Base-by-base conservation (phyloP, 345 rosid species). In the Jatropha curcas region DNA sequence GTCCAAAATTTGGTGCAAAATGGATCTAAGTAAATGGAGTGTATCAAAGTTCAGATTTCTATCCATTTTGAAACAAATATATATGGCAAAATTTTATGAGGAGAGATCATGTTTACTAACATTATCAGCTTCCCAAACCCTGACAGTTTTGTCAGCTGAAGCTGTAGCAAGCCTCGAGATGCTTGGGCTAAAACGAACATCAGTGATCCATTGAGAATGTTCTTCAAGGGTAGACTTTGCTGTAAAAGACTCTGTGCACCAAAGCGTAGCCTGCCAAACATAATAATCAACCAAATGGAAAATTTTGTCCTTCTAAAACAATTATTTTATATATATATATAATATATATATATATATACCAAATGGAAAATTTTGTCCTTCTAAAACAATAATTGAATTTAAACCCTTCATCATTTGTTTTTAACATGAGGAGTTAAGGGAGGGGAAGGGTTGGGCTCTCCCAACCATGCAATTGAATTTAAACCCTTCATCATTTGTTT, bases 91-190 rank as follows among this genome's bases (percentile, higher is more conserved):
- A 31, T 20, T 39, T 30, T 16, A 52, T 7, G 10, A 53, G 9
- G 39, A 12, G 59, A 67, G 22, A 51, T 22, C 35, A 51, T 34
- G 73, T 20, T 8, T 67, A 82, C 86, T 84, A 19, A 87, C 94
- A 72, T 86, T 87, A 69, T 89, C 85, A 70, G 75, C 77, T 67
- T 88, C 89, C 95, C 95, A 90, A 63, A 90, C 80, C 85, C 86
- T 82, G 70, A 90, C 90, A 74, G 89, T 85, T 86, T 67, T 76
- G 78, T 90, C 95, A 67, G 87, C 90, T 16, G 95, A 88, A 57
- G 91, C 83, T 34, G 92, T 88, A 60, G 92, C 92, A 43, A 90
- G 77, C 41, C 88, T 68, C 17, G 86, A 83, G 82, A 84, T 80
- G 71, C 81, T 84, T 74, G 92, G 80, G 74, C 92, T 83, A 81